These are phyloP conservation scores for Hypsizygus marmoreus DNA, from an alignment of 768 basidiomycete species.

Conservation along the genomic window DNA sequence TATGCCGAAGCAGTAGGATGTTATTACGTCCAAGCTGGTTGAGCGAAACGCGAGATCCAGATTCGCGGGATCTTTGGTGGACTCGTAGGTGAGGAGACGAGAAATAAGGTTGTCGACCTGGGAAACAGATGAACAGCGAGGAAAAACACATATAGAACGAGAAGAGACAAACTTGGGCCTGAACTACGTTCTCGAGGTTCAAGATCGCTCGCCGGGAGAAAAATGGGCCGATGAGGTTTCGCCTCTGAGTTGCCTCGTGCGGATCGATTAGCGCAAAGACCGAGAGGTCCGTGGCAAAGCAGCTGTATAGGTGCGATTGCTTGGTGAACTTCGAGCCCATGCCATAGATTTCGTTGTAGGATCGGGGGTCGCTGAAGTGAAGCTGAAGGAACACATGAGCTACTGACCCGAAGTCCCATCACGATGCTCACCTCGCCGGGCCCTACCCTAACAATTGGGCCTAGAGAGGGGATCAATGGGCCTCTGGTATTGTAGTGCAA, in stretches of 20 bases:
- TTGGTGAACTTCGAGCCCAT: constrained; percentile 38
- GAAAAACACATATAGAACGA: background rate
- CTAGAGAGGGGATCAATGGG: constrained; percentile 18
- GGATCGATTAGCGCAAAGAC: constrained; percentile 37
- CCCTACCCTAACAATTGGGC: constrained; percentile 37
- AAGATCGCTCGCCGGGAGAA: constrained; percentile 43
- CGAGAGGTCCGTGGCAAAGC: constrained; percentile 38
- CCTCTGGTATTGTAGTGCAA: background rate
- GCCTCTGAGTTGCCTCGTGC: constrained; percentile 33
- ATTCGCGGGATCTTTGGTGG: constrained; percentile 27
- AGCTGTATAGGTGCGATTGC: constrained; percentile 35
- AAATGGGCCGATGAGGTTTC: constrained; percentile 38
- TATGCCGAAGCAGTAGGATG: constrained; percentile 40
- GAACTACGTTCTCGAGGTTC: constrained; percentile 35
- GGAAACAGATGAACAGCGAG: background rate
- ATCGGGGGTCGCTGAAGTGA: constrained; percentile 42
- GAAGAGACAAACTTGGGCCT: constrained; percentile 28
- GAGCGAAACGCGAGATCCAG: constrained; percentile 41
- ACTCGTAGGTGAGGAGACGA: constrained; percentile 25
- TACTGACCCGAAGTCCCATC: background rate
- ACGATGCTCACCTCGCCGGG: constrained; percentile 38
- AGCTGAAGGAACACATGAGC: constrained; percentile 27
- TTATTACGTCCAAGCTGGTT: constrained; percentile 41
- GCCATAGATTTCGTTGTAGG: constrained; percentile 43
- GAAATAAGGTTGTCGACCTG: constrained; percentile 37